phyloP scores from a whole-genome alignment of 2,329 filamentous ascomycete genomes.

The Sporothrix curviconia region DNA sequence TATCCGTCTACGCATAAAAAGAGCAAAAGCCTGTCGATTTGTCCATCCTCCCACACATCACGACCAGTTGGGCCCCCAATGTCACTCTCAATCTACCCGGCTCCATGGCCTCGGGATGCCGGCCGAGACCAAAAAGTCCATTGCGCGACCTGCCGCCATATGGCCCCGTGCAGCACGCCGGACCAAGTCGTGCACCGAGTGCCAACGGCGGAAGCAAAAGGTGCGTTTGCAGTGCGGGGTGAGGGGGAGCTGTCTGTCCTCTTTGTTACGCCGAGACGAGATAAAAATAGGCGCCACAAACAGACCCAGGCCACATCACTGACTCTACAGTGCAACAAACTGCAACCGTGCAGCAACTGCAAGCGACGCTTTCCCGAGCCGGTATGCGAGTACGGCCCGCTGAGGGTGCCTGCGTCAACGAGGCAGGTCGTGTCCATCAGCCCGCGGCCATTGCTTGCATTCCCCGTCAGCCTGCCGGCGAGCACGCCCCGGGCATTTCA shows the following conservation, averaged over 20 bases:
- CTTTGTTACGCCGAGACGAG: no score
- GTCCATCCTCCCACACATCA: not conserved
- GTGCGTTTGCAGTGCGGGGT: no score
- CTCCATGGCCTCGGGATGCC: not conserved
- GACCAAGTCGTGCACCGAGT: constrained; percentile 41
- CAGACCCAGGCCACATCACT: no score
- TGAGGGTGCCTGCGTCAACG: not conserved
- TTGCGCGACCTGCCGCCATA: not conserved
- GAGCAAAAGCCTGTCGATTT: no score
- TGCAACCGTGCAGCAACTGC: constrained; percentile 43
- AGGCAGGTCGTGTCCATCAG: not conserved
- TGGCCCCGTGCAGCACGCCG: constrained; percentile 11
- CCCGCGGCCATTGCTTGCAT: not conserved
- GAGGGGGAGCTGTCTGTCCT: no score
- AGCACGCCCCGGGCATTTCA: constrained; percentile 12
- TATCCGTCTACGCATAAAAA: no score
- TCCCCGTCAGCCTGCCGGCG: constrained; percentile 6
- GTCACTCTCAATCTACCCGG: not conserved
- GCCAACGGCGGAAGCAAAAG: constrained; percentile 44
- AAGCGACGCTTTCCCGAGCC: constrained; percentile 42
- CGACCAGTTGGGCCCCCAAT: not conserved
- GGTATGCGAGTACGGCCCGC: constrained; percentile 34
- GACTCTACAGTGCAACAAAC: constrained; percentile 41
- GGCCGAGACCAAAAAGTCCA: not conserved
- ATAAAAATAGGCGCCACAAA: no score